These are phyloP conservation scores for Cystobasidium tubakii DNA, from an alignment of 768 basidiomycete species.

Conservation along the genomic window DNA sequence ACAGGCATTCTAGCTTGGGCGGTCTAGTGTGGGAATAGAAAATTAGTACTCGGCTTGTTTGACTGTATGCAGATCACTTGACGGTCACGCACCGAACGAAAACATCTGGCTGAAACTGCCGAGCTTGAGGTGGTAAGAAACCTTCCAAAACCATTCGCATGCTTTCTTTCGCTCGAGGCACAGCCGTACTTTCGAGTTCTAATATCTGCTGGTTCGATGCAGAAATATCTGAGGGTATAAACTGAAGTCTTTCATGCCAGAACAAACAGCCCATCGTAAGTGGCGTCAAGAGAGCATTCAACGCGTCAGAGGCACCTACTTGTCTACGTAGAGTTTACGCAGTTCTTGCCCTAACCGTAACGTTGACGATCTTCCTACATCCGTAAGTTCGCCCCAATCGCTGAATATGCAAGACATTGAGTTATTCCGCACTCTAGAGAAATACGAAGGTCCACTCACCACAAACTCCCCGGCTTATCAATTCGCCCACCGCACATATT, in stretches of 20 bases:
- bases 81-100: neutral
- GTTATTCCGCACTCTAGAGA: neutral
- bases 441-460: neutral
- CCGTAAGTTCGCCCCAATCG: slow-evolving; percentile 45
- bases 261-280: no score
- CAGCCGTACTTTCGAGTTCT: slow-evolving; percentile 60
- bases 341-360: slow-evolving; percentile 38
- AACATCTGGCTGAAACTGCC: neutral
- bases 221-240: slow-evolving; percentile 37
- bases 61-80: no score
- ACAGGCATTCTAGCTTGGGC: slow-evolving; percentile 16
- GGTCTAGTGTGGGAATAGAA: no score
- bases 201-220: slow-evolving; percentile 7
- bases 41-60: no score
- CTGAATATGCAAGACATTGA: neutral
- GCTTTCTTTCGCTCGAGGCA: slow-evolving; percentile 70
- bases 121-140: slow-evolving; percentile 56
- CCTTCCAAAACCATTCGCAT: slow-evolving; percentile 67
- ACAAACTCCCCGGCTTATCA: neutral
- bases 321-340: slow-evolving; percentile 41
- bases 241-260: slow-evolving; percentile 33
- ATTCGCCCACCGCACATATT: slow-evolving; percentile 12
- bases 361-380: slow-evolving; percentile 42
- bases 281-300: no score
- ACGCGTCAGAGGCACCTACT: no score